Base-by-base conservation (phyloP, 2,329 filamentous ascomycete genomes). In the Claviceps sp. region DNA sequence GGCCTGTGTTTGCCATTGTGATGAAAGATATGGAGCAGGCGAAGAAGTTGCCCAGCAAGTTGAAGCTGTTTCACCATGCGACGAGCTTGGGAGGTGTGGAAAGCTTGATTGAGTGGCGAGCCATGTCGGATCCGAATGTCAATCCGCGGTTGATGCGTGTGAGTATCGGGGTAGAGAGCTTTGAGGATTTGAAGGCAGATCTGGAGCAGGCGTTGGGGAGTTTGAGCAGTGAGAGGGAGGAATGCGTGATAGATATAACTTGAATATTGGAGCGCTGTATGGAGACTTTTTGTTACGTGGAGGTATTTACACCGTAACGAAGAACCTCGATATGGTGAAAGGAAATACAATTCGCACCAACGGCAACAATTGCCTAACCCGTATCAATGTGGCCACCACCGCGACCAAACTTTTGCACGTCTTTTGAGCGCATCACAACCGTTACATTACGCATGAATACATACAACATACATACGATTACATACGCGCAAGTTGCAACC, bases 11-110 rank as follows among this genome's bases (percentile, higher is more conserved):
- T 62, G 77, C 84, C 3, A 74, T 97, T 23, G 75, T 76, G 53
- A 76, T 87, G 71, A 78, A 78, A 60, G 71, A 76, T 2, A 72
- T 77, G 54, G 69, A 72, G 1, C 63, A 77, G 49, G 90, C 93
- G 3, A 78, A 75, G 57, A 67, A 71, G 34, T 68, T 98, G 56
- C 93, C 93, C 3, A 86, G 83, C 61, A 86, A 86, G 66, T 69
- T 97, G 64, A 64, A 74, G 2, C 76, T 95, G 45, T 97, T 97
- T 72, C 88, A 95, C 60, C 93, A 98, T 68, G 93, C 93, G 5
- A 98, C 93, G 2, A 94, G 87, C 66, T 69, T 97, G 29, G 93
- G 93, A 2, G 91, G 93, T 4, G 88, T 97, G 9, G 93, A 97
- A 77, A 93, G 88, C 62, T 69, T 97, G 71, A 90, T 98, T 59